Evolutionary conservation across 495 filamentous ascomycete genomes (phyloP), one percentile per base, ranked within the genome.

Genomic region (Evernia prunastri): DNA sequence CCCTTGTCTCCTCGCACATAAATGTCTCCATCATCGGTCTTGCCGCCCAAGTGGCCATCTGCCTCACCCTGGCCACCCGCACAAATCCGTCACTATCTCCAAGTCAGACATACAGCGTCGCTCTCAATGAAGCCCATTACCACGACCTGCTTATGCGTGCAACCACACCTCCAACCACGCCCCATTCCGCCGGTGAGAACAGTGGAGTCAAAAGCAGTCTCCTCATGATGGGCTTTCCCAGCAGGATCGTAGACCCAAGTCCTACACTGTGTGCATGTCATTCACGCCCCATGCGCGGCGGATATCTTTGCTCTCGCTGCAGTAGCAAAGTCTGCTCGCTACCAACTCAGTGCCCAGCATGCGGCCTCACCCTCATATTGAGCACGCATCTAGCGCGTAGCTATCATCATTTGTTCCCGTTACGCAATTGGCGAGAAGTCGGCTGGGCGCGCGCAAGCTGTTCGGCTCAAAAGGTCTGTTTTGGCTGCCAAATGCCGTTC

Each of bases 191-290:
- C 17, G 60, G 37, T 13, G 63, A 67, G 36, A 60, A 54, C 35
- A 60, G 59, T 29, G 59, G 60, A 20, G 63, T 51, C 15, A 65
- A 60, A 39, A 82, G 85, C 54, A 87, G 88, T 43, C 79, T 97
- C 37, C 81, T 99, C 18, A 95, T 92, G 89, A 97, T 97, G 95
- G 95, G 94, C 6, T 99, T 99, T 69, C 94, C 94, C n/a, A 92
- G 88, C 54, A 85, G 94, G 20, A 88, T 88, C n/a, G 84, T 92
- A 58, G 90, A 91, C 61, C 78, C 83, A 20, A 78, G 75, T 29
- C 84, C 87, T 58, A 86, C 84, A n/a, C 83, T 94, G 56, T 98
- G 94, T 71, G 92, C 92, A 36, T 98, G 94, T 69, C 95, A 99
- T 76, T 87, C 86, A 63, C 86, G 86, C 45, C 87, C 92, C 27